These are phyloP conservation scores for Leccinum fibrillosum DNA, from an alignment of 768 basidiomycete genomes.

Conservation along the genomic window DNA sequence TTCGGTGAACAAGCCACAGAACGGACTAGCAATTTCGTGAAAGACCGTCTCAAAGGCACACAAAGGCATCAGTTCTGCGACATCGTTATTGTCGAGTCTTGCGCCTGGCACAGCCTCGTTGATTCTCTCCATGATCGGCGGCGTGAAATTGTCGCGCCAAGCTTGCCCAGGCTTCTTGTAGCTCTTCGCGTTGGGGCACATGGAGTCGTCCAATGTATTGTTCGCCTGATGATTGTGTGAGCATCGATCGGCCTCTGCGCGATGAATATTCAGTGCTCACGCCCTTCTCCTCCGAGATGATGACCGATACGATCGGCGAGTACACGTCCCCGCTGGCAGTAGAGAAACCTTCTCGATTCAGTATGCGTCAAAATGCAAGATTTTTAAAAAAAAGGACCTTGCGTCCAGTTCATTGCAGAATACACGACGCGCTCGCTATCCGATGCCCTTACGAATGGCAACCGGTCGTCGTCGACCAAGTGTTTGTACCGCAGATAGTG, in stretches of 20 bases:
- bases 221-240: conserved; percentile 42
- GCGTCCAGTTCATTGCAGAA: conserved; percentile 68
- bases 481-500: conserved; percentile 53
- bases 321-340: conserved; percentile 44
- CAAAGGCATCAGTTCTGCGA: conserved; percentile 60
- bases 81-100: conserved; percentile 51
- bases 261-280: conserved; percentile 34
- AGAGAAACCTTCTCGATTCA: conserved; percentile 51
- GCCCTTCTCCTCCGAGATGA: conserved; percentile 43
- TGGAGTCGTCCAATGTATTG: conserved; percentile 62
- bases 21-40: conserved; percentile 50
- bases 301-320: conserved; percentile 49
- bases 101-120: conserved; percentile 63
- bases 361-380: not conserved
- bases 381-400: conserved; percentile 37
- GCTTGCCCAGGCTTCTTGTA: conserved; percentile 40
- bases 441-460: conserved; percentile 55
- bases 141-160: conserved; percentile 59
- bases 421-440: conserved; percentile 57
- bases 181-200: conserved; percentile 57
- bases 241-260: not conserved
- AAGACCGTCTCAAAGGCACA: conserved; percentile 80
- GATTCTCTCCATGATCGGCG: conserved; percentile 55
- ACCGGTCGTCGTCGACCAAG: conserved; percentile 39
- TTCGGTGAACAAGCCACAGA: conserved; percentile 67